Evolutionary conservation across 768 basidiomycete genomes (phyloP).

Genomic region (Russula olivacea): DNA sequence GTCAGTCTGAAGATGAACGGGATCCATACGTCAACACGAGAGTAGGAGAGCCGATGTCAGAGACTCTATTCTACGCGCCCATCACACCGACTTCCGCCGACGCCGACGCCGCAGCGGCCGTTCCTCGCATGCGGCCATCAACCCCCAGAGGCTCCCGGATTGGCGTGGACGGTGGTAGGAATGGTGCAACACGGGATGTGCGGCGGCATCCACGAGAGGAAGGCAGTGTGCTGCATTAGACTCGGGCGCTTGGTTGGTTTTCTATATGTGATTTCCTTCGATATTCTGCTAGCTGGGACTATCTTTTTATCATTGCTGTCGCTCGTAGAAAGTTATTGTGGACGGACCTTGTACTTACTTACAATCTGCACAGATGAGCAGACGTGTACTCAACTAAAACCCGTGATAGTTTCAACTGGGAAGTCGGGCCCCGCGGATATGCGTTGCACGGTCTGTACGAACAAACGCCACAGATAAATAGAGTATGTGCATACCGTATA

Average conservation of each 20-base stretch:
- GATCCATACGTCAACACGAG: constrained; percentile 15
- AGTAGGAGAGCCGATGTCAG: constrained; percentile 18
- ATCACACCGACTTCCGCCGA: constrained; percentile 18
- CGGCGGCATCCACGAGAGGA: constrained; percentile 14
- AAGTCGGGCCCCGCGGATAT: constrained; percentile 7
- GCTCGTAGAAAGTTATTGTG: constrained; percentile 10
- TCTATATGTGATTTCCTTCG: constrained; percentile 13
- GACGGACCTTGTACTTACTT: constrained; percentile 18
- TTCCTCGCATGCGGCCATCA: constrained; percentile 10
- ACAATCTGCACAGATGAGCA: constrained; percentile 12
- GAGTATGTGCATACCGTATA: background rate
- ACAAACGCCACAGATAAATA: constrained; percentile 14
- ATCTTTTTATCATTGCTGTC: background rate
- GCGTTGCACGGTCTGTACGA: constrained; percentile 3
- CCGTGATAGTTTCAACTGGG: constrained; percentile 8
- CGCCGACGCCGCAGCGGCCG: background rate
- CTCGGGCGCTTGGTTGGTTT: background rate
- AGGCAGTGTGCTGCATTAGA: constrained; percentile 7
- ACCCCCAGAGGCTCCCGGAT: constrained; percentile 7
- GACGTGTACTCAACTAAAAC: constrained; percentile 21
- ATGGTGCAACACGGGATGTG: constrained; percentile 11
- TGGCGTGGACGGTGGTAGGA: constrained; percentile 11
- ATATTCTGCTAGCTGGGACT: constrained; percentile 12
- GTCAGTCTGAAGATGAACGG: constrained; percentile 16
- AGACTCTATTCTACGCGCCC: constrained; percentile 12